Evolutionary conservation across 2,329 filamentous ascomycete species (phyloP).

Genomic region (Neurospora sp.): DNA sequence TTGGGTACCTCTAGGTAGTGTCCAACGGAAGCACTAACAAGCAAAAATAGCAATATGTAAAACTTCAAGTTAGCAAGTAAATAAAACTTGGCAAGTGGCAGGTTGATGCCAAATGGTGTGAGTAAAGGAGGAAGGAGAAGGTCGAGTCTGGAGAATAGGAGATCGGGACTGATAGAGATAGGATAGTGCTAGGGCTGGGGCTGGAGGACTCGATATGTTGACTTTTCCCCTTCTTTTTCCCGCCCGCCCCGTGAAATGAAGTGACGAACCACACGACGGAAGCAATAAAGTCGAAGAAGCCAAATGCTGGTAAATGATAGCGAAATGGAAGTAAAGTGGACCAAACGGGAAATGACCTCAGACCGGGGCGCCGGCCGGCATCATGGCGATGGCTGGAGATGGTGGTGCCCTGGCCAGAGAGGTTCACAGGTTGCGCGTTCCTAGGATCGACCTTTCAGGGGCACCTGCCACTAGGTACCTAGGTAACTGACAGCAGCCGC

Average conservation of each 20-base stretch:
- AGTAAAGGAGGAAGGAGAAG: not conserved
- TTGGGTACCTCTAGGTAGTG: not conserved
- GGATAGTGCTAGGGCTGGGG: not conserved
- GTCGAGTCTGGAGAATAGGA: not conserved
- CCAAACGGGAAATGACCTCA: not conserved
- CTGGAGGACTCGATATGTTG: not conserved
- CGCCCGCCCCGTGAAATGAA: not conserved
- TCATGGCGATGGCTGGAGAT: not conserved
- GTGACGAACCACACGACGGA: not conserved
- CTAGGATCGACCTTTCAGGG: not conserved
- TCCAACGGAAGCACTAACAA: not conserved
- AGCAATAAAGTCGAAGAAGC: not conserved
- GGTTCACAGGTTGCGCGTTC: not conserved
- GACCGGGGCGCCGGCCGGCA: not conserved
- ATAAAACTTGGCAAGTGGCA: not conserved
- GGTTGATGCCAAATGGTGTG: not conserved
- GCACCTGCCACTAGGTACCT: not conserved
- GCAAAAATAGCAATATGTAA: not conserved
- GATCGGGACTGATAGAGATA: not conserved
- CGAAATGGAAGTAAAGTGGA: not conserved
- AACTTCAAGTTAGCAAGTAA: not conserved
- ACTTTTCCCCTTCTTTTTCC: not conserved
- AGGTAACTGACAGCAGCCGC: not conserved
- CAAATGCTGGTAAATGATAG: not conserved
- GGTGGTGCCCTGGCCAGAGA: not conserved